A percentile compares a stretch with the other conserved stretches of the same genome.
Evolutionary conservation across 306 rosid genomes (phyloP).

Genomic region (Erythrophleum fordii): DNA sequence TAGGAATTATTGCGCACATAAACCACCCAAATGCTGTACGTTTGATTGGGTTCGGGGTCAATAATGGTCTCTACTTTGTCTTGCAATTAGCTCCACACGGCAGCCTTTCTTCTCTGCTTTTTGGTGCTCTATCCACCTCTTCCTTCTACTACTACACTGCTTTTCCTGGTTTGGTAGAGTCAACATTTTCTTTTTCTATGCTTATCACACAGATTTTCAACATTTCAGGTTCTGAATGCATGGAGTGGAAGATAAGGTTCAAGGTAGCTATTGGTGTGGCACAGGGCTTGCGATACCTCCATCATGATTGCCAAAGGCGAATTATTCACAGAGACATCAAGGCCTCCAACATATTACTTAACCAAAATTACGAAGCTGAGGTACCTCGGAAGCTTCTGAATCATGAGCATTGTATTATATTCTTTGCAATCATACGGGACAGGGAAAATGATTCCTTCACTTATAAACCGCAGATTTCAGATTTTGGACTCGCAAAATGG

Average conservation of each 20-base stretch:
- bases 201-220: constrained; percentile 42
- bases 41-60: constrained; percentile 83
- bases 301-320: constrained; percentile 81
- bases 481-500: constrained; percentile 98
- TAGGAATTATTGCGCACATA: constrained; percentile 93
- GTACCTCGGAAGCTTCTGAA: constrained; percentile 40
- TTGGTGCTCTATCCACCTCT: constrained; percentile 53
- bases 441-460: not conserved
- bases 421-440: constrained; percentile 1
- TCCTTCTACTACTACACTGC: constrained; percentile 14
- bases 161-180: not conserved
- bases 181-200: not conserved
- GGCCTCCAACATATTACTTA: constrained; percentile 88
- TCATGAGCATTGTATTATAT: not conserved
- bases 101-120: constrained; percentile 84
- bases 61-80: constrained; percentile 78
- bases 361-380: constrained; percentile 75
- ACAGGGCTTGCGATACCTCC: constrained; percentile 81
- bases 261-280: constrained; percentile 88
- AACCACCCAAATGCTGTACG: constrained; percentile 79
- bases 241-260: constrained; percentile 81
- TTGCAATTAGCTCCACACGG: constrained; percentile 76
- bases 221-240: constrained; percentile 60
- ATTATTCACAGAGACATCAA: constrained; percentile 94
- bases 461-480: constrained; percentile 72